Evolutionary conservation across 352 stramenopile species (phyloP), one percentile per base, ranked within the genome.

Genomic region (Poterioochromonas sp.): DNA sequence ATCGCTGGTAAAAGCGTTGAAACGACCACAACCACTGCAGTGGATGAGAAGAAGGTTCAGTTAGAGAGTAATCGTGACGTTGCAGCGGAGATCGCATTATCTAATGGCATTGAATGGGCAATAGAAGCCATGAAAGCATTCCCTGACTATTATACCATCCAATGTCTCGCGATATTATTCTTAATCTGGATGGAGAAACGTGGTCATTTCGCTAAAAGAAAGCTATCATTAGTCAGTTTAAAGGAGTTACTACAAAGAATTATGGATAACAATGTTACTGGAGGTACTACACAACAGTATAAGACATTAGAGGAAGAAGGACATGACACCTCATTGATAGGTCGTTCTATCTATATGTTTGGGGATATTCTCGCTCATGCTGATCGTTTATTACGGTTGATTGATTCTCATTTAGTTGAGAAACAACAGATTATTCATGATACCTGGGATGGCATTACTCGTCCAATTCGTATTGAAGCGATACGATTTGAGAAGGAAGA

Each of bases 91-190:
- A 69, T 69, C 41, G 60, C 60, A 44, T 29, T 69, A 3, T 20
- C 3, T 5, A 12, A 41, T 69, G 60, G 60, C 60, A 69, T 69
- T 69, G 60, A 69, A 43, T 69, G 60, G 60, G n/a, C 60, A n/a
- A 69, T 69, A 44, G 26, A 44, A 29, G 60, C 41, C 3, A 12
- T 40, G 2, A 69, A 39, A 43, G 20, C 29, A 15, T 69, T 44
- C n/a, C 2, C 3, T 5, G 26, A 69, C 3, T 69, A 43, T 43
- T 69, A 69, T 43, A 32, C 32, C 8, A 5, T 69, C 8, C 60
- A 69, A 43, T 44, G 3, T 26, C 12, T 43, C 39, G 3, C 60
- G 5, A 44, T 69, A 43, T 2, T 41, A 43, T 69, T 69, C 32
- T 26, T 69, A 18, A 69, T 69, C n/a, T 69, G 60, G 60, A 69